A percentile compares a stretch with the other conserved stretches of the same genome.
phyloP scores from a whole-genome alignment of 768 basidiomycete species.

The Lactarius sanguifluus region DNA sequence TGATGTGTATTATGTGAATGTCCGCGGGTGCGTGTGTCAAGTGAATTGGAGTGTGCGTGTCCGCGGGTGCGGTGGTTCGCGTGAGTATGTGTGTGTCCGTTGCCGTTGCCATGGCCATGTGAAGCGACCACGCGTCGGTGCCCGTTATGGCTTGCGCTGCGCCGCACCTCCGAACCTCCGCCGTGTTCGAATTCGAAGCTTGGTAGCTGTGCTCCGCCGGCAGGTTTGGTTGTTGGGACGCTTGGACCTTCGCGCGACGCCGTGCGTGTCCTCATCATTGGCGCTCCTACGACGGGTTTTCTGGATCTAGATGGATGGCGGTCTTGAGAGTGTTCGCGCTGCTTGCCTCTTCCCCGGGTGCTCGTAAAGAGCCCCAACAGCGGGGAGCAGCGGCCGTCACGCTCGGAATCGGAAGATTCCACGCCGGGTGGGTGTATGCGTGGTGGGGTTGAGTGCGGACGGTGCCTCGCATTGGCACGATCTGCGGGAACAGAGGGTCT shows the following conservation, averaged over 20 bases:
- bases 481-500: slow-evolving; percentile 9
- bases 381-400: slow-evolving; percentile 39
- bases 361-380: slow-evolving; percentile 34
- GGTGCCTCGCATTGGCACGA: slow-evolving; percentile 1
- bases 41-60: slow-evolving; percentile 6
- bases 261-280: slow-evolving; percentile 26
- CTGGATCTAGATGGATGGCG: slow-evolving; percentile 2
- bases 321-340: slow-evolving; percentile 9
- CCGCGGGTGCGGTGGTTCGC: slow-evolving; percentile 15
- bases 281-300: slow-evolving; percentile 25
- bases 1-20: slow-evolving; percentile 9
- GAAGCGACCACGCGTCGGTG: slow-evolving; percentile 9
- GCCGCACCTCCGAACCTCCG: slow-evolving; percentile 10
- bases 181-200: slow-evolving; percentile 26
- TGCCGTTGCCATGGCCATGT: slow-evolving; percentile 6
- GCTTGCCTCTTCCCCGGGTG: slow-evolving; percentile 27
- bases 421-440: slow-evolving; percentile 23
- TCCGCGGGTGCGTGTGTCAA: slow-evolving; percentile 18
- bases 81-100: slow-evolving; percentile 18
- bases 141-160: slow-evolving; percentile 23
- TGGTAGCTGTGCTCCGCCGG: slow-evolving; percentile 7
- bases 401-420: slow-evolving; percentile 28
- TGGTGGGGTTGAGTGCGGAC: slow-evolving; percentile 30
- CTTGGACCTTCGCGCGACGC: slow-evolving; percentile 26
- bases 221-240: neutral